Evolutionary conservation across 1,284 basidiomycete genomes (phyloP), one percentile per base, ranked within the genome.

Genomic region (Ganoderma resinaceum): DNA sequence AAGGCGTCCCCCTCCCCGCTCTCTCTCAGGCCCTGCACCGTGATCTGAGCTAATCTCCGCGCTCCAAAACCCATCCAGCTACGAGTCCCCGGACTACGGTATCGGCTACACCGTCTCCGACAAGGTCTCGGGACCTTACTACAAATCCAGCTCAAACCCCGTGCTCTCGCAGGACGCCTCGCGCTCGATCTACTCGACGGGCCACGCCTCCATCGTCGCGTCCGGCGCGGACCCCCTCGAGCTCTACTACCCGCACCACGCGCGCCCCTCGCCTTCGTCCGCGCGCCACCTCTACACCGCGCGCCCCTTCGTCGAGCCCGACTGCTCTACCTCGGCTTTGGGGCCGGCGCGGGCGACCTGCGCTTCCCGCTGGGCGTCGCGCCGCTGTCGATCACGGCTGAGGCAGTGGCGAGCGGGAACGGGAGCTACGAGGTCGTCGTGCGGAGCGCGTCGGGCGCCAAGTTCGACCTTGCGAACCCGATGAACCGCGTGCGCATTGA

Each of bases 171-270:
- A 64, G n/a, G 62, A 61, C 49, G 66, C 66, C 3, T 64, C 66
- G 16, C 66, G 62, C 62, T 63, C 66, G 46, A 57, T 67, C 46
- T 67, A 43, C 66, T 64, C 58, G 29, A 67, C 66, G 46, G 62
- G 62, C 46, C 66, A 67, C 62, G 66, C 58, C 58, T 67, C 58
- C 37, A 61, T 67, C 42, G 62, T 67, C 35, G 62, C 66, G 3
- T 61, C 66, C 18, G 18, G 43, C 29, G 53, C 58, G 31, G 63
- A 63, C 62, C 46, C 57, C 16, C 33, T 49, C 46, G 66, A 64
- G 66, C 62, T 63, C 58, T 67, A 61, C 66, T 67, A 67, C 62
- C 62, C 66, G 16, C 61, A 67, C 62, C 66, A 67, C 66, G 62
- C 58, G 31, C 66, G 66, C 43, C 66, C 62, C 20, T 63, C 66